Evolutionary conservation across 768 basidiomycete species (phyloP), one percentile per base, ranked within the genome.

Genomic region (Tylopilus balloui): DNA sequence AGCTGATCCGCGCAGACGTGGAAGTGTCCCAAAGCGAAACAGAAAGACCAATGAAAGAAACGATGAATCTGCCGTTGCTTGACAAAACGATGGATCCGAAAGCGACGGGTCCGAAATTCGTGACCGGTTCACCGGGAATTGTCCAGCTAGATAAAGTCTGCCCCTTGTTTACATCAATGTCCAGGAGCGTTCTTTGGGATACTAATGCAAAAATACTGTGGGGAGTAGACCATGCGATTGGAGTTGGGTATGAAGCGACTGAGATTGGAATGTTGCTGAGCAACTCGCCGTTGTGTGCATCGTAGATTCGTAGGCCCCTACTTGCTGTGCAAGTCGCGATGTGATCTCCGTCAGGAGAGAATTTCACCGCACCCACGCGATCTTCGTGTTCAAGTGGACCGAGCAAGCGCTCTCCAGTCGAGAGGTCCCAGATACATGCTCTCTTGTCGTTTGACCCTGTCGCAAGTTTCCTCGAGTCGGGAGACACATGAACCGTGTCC

Each of bases 311-410:
- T 19, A 54, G 3, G 4, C 21, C 21, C 11, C 27, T 23, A 14
- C 1, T n/a, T 12, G 32, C 24, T 5, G 48, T 50, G 4, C 42
- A 23, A 12, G 52, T 47, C 6, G 31, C 42, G 17, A 54, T 31
- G 10, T 12, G n/a, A n/a, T 41, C 28, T 1, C 49, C 53, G 10
- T 56, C 40, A 0, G 53, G 55, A n/a, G 55, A 56, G 40, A 56
- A 56, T 25, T 37, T 45, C 31, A 48, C 49, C 0, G 43, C 36
- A 4, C 14, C 43, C 3, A 53, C 37, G 7, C 25, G 36, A 19
- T 11, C 25, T 5, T 42, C 24, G 24, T 54, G 52, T 17, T 29
- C 3, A 13, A 56, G 45, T 3, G 55, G 55, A 14, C 55, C 55
- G 9, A 42, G 24, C 3, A 56, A 37, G 12, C 42, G 45, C 24